Percentiles rank a stretch among this genome's conserved stretches.
phyloP scores from a whole-genome alignment of 1,139 yeast genomes.

The Blastobotrys persicus region DNA sequence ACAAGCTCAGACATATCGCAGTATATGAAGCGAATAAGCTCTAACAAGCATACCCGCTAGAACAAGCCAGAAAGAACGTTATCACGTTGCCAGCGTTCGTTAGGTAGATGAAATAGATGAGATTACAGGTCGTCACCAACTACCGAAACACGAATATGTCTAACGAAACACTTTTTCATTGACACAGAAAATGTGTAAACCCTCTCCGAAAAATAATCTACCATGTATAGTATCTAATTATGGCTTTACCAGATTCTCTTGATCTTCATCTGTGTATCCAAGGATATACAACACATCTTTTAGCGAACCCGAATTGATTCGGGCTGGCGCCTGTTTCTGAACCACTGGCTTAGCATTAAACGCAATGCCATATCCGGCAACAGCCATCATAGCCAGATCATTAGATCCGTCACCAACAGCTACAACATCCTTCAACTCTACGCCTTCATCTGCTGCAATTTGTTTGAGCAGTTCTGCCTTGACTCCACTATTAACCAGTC shows the following conservation, averaged over 20 bases:
- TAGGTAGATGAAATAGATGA: too few relatives aligned
- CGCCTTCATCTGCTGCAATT: constrained; percentile 61
- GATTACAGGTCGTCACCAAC: too few relatives aligned
- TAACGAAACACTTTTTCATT: too few relatives aligned
- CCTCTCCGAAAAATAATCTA: not conserved
- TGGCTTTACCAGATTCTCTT: constrained; percentile 21
- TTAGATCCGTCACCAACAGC: constrained; percentile 99
- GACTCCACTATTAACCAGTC: constrained; percentile 78
- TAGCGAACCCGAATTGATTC: constrained; percentile 68
- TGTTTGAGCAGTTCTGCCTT: constrained; percentile 72
- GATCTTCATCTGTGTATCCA: constrained; percentile 66
- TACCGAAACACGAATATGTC: too few relatives aligned
- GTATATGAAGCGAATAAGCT: too few relatives aligned
- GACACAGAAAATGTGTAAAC: not conserved
- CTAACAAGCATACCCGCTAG: too few relatives aligned
- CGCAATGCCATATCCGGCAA: constrained; percentile 92
- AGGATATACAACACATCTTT: constrained; percentile 74
- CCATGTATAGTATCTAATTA: not conserved
- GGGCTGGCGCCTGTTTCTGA: constrained; percentile 72
- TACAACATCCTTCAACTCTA: constrained; percentile 53
- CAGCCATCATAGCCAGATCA: constrained; percentile 88
- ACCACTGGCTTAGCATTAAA: constrained; percentile 97
- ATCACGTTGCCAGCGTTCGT: too few relatives aligned
- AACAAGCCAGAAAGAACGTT: too few relatives aligned
- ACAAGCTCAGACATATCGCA: too few relatives aligned